Conservation (phyloP, 1,139 yeast genomes). For the Torulaspora pretoriensis region DNA sequence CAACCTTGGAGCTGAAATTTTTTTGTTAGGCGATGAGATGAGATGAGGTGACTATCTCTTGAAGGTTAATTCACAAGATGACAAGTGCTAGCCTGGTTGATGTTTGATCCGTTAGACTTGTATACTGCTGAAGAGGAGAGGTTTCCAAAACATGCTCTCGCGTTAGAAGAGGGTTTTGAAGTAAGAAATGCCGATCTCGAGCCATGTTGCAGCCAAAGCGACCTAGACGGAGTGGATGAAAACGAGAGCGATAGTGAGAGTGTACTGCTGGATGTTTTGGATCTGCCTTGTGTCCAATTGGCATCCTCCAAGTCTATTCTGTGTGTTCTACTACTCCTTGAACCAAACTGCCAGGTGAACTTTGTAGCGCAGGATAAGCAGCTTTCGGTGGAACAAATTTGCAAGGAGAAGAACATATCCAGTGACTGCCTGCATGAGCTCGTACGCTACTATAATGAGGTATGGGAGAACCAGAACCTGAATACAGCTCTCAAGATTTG, state of each 20-base stretch:
- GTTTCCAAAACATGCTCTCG: background rate
- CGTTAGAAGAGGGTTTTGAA: constrained; percentile 10
- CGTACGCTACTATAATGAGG: constrained; percentile 42
- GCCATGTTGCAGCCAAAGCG: background rate
- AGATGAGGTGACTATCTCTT: background rate
- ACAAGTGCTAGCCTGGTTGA: background rate
- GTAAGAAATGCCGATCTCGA: constrained; percentile 1
- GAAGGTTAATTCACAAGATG: too few species aligned
- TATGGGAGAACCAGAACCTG: constrained; percentile 39
- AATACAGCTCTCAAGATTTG: constrained; percentile 37
- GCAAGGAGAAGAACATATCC: constrained; percentile 36
- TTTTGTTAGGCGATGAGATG: constrained; percentile 3
- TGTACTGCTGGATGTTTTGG: constrained; percentile 53
- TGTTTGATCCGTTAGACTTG: constrained; percentile 39
- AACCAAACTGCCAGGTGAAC: constrained; percentile 52
- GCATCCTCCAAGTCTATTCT: constrained; percentile 51
- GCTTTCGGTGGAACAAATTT: constrained; percentile 24
- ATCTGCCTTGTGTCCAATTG: constrained; percentile 53
- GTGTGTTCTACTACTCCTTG: constrained; percentile 47
- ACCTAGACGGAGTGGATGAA: constrained; percentile 13
- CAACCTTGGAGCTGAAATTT: background rate
- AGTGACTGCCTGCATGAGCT: constrained; percentile 30
- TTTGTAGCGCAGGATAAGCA: constrained; percentile 36
- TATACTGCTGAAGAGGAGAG: constrained; percentile 32
- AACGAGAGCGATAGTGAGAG: constrained; percentile 26